Percentiles rank a stretch among this genome's conserved stretches.
These are phyloP conservation scores for Suhomyces yuchorum DNA, from an alignment of 1,139 yeast genomes.

Conservation along the genomic window DNA sequence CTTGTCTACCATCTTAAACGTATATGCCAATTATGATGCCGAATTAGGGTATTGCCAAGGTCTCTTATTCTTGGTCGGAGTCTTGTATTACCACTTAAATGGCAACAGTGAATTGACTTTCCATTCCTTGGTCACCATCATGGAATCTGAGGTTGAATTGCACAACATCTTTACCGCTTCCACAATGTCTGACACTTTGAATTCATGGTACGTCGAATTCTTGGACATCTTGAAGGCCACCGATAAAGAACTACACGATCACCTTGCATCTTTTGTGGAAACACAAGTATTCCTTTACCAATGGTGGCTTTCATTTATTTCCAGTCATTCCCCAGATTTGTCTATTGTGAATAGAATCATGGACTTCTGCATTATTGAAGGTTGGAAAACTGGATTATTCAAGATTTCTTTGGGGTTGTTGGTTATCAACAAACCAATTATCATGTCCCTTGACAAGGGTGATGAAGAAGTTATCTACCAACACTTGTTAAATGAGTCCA, in stretches of 20 bases:
- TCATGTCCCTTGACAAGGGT: constrained; percentile 47
- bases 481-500: constrained; percentile 58
- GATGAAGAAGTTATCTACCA: constrained; percentile 67
- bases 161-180: constrained; percentile 58
- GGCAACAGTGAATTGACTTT: constrained; percentile 50
- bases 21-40: constrained; percentile 66
- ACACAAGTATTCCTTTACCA: constrained; percentile 53
- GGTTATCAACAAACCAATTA: constrained; percentile 51
- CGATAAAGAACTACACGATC: constrained; percentile 47
- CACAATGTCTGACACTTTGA: constrained; percentile 58
- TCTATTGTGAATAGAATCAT: constrained; percentile 52
- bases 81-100: constrained; percentile 54
- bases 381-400: constrained; percentile 64
- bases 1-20: constrained; percentile 62
- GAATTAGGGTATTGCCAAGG: constrained; percentile 79
- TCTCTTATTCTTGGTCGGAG: constrained; percentile 65
- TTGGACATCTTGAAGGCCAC: constrained; percentile 41
- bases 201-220: constrained; percentile 57
- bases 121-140: constrained; percentile 57
- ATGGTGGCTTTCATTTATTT: constrained; percentile 69
- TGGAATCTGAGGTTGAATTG: constrained; percentile 62
- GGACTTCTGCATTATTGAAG: constrained; percentile 62
- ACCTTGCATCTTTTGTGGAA: constrained; percentile 47
- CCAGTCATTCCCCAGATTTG: constrained; percentile 61
- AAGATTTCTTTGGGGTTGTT: constrained; percentile 61